Conservation (phyloP, 768 basidiomycete genomes). For the Fomitopsis pulvina region DNA sequence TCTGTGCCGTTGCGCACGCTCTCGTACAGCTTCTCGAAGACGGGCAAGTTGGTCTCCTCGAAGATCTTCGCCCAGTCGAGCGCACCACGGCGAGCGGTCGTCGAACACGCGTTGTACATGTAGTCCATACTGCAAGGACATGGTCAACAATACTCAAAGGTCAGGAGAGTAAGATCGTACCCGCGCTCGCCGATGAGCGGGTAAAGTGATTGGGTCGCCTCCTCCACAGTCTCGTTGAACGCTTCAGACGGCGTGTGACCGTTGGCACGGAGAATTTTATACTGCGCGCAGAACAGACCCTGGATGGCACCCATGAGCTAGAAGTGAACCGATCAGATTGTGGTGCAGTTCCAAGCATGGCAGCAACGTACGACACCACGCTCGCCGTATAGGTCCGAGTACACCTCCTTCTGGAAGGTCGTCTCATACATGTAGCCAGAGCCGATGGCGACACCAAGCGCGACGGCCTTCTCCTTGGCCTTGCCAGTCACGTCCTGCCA, state of each 20-base stretch:
- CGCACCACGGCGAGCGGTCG: conserved; percentile 96
- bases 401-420: conserved; percentile 99
- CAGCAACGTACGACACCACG: conserved; percentile 85
- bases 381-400: conserved; percentile 98
- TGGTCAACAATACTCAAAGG: background rate
- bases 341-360: background rate
- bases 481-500: conserved; percentile 98
- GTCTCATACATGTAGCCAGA: conserved; percentile 99
- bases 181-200: conserved; percentile 94
- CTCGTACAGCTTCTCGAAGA: conserved; percentile 94
- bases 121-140: conserved; percentile 77
- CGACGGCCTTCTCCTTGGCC: conserved; percentile 95
- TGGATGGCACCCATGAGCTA: conserved; percentile 98
- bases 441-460: conserved; percentile 89
- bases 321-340: background rate
- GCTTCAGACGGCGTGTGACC: conserved; percentile 97
- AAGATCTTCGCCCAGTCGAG: conserved; percentile 99
- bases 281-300: conserved; percentile 98
- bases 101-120: conserved; percentile 99
- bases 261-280: conserved; percentile 94
- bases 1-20: conserved; percentile 94
- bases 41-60: conserved; percentile 88
- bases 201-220: conserved; percentile 98
- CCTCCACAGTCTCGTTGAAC: conserved; percentile 99
- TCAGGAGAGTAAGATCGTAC: conserved; percentile 33